Evolutionary conservation across 169 alveolate species (phyloP).

Genomic region (Plasmodium berghei): DNA sequence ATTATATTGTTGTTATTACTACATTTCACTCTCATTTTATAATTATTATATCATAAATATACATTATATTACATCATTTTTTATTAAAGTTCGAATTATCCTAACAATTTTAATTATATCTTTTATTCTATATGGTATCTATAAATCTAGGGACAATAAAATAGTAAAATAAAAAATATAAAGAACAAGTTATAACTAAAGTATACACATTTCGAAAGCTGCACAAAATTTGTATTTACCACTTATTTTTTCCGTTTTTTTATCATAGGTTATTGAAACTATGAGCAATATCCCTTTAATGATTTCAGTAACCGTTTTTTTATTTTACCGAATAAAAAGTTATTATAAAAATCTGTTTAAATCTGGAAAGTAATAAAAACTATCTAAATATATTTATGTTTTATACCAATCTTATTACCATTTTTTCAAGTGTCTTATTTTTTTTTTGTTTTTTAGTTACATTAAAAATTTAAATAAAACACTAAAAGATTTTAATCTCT

Average conservation of each 20-base stretch:
- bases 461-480: constrained; percentile 60
- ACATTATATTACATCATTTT: neutral
- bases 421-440: neutral
- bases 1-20: neutral
- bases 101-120: constrained; percentile 18
- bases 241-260: neutral
- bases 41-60: neutral
- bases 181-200: too few species aligned
- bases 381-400: neutral
- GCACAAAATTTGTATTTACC: neutral
- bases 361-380: constrained; percentile 16
- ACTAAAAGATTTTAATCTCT: constrained; percentile 53
- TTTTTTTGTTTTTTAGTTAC: constrained; percentile 25
- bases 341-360: constrained; percentile 38
- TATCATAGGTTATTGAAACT: constrained; percentile 37
- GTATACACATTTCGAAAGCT: neutral
- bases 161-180: constrained; percentile 1
- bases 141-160: constrained; percentile 17
- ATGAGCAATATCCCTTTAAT: constrained; percentile 41
- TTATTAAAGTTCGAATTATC: constrained; percentile 23
- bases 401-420: neutral
- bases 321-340: constrained; percentile 23
- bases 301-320: constrained; percentile 11
- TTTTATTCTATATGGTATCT: neutral
- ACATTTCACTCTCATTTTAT: neutral